Evolutionary conservation across 805 yeast species (phyloP).

Genomic region (Scheffersomyces stipitis): DNA sequence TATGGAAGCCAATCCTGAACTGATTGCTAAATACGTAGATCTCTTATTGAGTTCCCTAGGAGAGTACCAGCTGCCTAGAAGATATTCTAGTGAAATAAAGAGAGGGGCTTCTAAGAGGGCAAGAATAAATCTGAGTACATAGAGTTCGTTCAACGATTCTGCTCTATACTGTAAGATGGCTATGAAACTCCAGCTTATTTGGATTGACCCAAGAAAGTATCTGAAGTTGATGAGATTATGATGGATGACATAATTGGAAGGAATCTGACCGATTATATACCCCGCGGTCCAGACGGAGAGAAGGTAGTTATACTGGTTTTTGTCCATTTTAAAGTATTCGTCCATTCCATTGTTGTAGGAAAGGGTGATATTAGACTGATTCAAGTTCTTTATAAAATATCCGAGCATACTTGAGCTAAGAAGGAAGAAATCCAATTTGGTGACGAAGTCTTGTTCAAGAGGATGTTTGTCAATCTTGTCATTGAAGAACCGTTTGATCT

Average conservation of each 20-base stretch:
- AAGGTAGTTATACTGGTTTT: constrained; percentile 16
- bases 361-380: constrained; percentile 16
- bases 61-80: constrained; percentile 2
- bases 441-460: constrained; percentile 39
- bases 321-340: constrained; percentile 14
- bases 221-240: constrained; percentile 11
- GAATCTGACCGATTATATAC: constrained; percentile 14
- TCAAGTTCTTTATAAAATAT: constrained; percentile 16
- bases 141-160: constrained; percentile 9
- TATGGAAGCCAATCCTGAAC: constrained; percentile 12
- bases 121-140: constrained; percentile 13
- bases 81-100: constrained; percentile 3
- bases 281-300: constrained; percentile 15
- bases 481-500: constrained; percentile 14
- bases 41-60: constrained; percentile 13
- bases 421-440: constrained; percentile 57
- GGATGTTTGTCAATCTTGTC: constrained; percentile 36
- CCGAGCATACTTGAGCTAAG: constrained; percentile 38
- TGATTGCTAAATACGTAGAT: constrained; percentile 15
- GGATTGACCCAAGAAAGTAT: constrained; percentile 15
- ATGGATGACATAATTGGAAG: constrained; percentile 14
- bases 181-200: constrained; percentile 14
- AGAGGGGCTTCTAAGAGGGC: constrained; percentile 2
- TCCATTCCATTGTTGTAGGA: constrained; percentile 18
- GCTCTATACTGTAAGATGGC: constrained; percentile 14